Evolutionary conservation across 805 yeast genomes (phyloP), one percentile per base, ranked within the genome.

Genomic region (Lipomyces japonicus): DNA sequence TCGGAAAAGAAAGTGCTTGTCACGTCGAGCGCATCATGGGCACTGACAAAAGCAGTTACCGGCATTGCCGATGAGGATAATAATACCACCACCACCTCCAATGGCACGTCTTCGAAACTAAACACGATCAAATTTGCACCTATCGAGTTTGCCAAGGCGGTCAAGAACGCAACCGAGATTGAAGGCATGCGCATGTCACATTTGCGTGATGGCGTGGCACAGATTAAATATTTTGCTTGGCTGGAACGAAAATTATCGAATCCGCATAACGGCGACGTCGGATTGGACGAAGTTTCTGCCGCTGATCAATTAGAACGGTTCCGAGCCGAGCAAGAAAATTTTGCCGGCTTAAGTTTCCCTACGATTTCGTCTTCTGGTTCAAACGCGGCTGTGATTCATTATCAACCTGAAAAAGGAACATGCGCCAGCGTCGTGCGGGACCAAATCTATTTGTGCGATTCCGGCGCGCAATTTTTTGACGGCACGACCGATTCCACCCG

Each of bases 401-500:
- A 86, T 64, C 70, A 79, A 37, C 93, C 95, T 38, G 74, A 58
- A 61, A 72, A 44, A 50, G 82, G 76, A 10, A 73, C 77, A 18
- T 76, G 78, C 46, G 71, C 84, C 1, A 66, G 75, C 50, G 79
- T 93, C 51, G 82, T 85, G 61, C 81, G 84, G 6, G 67, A 76
- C 19, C 77, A 82, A 50, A 77, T 89, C 1, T 89, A 84, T 59
- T 71, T 93, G 55, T 73, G 86, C 52, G 98, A 93, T 66, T 80
- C 95, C 1, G 98, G 98, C 3, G 86, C 93, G 0, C 98, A 93
- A 62, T 91, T 79, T 63, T 66, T 45, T 21, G 96, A 90, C 63
- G 98, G 98, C 9, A 93, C 98, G 0, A 93, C 98, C 0, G 98
- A 93, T 65, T 87, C 91, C 24, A 93, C 98, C 0, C 76, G 98